Conservation (phyloP, 306 rosid species). For the Amphicarpaea edgeworthii region DNA sequence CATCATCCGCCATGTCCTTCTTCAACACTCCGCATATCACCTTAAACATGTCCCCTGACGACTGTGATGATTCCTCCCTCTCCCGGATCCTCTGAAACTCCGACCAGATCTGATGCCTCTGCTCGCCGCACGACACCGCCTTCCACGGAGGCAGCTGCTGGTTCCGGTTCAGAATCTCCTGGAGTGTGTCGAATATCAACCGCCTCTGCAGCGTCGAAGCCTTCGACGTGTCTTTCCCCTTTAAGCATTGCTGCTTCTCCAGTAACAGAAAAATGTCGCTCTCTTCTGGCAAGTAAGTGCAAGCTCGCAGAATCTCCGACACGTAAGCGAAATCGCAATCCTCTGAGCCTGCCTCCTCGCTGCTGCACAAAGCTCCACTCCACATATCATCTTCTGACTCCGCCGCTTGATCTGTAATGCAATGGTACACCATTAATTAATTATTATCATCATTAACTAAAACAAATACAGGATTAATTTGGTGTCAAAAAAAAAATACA, state of each 20-base stretch:
- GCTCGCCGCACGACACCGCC: conserved; percentile 41
- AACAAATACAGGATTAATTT: no score
- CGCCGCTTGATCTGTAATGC: conserved; percentile 59
- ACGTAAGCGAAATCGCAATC: conserved; percentile 73
- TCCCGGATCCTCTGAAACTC: conserved; percentile 70
- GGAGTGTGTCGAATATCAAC: conserved; percentile 75
- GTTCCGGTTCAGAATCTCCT: conserved; percentile 65
- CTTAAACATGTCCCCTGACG: conserved; percentile 73
- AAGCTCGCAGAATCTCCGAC: conserved; percentile 74
- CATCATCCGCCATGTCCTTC: conserved; percentile 79
- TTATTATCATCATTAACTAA: background rate
- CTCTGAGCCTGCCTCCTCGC: conserved; percentile 51
- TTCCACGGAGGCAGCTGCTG: conserved; percentile 83
- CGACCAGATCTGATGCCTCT: conserved; percentile 60
- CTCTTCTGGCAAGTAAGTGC: conserved; percentile 64
- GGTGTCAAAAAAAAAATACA: no score
- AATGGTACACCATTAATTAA: background rate
- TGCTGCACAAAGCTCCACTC: conserved; percentile 53
- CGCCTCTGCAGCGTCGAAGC: conserved; percentile 65
- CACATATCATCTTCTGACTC: conserved; percentile 80
- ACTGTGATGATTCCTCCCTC: conserved; percentile 52
- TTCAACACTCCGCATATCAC: conserved; percentile 72
- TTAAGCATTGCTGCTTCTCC: conserved; percentile 74
- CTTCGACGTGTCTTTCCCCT: conserved; percentile 74
- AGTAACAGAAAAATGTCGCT: conserved; percentile 64